Evolutionary conservation across 441 rosid species (phyloP), one percentile per base, ranked within the genome.

Genomic region (Croton setiger): DNA sequence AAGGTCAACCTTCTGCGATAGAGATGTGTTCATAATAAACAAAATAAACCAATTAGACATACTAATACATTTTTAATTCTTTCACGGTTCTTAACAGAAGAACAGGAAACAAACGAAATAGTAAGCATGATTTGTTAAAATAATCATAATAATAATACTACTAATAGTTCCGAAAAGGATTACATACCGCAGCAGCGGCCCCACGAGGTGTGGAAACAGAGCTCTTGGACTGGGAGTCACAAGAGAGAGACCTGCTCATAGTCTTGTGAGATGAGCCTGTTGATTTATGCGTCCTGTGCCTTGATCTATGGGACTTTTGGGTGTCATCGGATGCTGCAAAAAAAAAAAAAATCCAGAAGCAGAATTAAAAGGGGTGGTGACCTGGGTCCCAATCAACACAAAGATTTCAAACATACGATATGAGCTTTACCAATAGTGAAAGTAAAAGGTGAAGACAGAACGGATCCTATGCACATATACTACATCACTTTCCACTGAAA

Each of bases 311-410:
- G 77, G 94, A 88, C 87, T 90, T 90, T 77, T 85, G 87, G 36
- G 92, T 85, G 72, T 88, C 98, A 78, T 90, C 94, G 72, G 84
- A 85, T 75, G 93, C 98, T 94, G 85, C 69, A 83, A 82, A 47
- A 67, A 76, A 71, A 64, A 47, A 77, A 63, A 51, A 20, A 72
- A 35, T 65, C 67, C 77, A 73, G 59, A 73, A 70, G 63, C 67
- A 76, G 62, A 73, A 70, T 68, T 64, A 69, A 77, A 77, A 63
- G 35, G 72, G 56, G 56, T 45, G 43, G 81, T 79, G 83, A 2
- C 31, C 31, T 27, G 31, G 31, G 91, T 78, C 60, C 86, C 81
- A 41, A 23, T 31, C 31, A 67, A 81, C 85, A 78, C 68, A 77
- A 85, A 77, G 80, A 72, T 64, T 70, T 57, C 23, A 52, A 74